These are phyloP conservation scores for Backusella mclennaniae DNA, from an alignment of 192 early-diverging fungal species.

Conservation along the genomic window DNA sequence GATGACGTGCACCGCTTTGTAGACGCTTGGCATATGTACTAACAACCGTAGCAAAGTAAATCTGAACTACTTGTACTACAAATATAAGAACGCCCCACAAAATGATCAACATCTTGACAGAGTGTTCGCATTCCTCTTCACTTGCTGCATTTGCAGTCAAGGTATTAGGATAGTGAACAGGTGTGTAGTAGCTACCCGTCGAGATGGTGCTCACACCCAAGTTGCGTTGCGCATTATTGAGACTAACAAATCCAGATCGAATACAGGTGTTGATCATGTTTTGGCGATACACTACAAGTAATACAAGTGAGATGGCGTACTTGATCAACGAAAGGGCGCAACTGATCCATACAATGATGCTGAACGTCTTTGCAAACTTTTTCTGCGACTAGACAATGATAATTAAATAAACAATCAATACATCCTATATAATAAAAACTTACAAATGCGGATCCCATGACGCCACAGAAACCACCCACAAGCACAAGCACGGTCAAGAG, in stretches of 20 bases:
- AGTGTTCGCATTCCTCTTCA: slow-evolving; percentile 2
- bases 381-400: slow-evolving; percentile 8
- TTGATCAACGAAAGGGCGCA: slow-evolving; percentile 23
- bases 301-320: slow-evolving; percentile 11
- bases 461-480: slow-evolving; percentile 19
- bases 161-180: slow-evolving; percentile 19
- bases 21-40: slow-evolving; percentile 31
- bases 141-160: slow-evolving; percentile 15
- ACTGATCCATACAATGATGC: slow-evolving; percentile 16
- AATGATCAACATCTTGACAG: slow-evolving; percentile 21
- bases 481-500: slow-evolving; percentile 16
- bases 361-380: slow-evolving; percentile 21
- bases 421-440: background rate
- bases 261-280: slow-evolving; percentile 23
- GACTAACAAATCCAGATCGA: slow-evolving; percentile 17
- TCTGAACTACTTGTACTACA: slow-evolving; percentile 22
- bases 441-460: slow-evolving; percentile 19
- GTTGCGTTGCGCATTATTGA: slow-evolving; percentile 4
- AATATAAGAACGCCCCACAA: slow-evolving; percentile 20
- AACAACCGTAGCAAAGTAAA: slow-evolving; percentile 35
- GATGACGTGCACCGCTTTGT: slow-evolving; percentile 38
- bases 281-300: slow-evolving; percentile 19
- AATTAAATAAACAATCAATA: no score
- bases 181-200: slow-evolving; percentile 13
- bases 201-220: slow-evolving; percentile 3